These are phyloP conservation scores for Leishmania mexicana DNA, from an alignment of 208 protist species.

Conservation along the genomic window DNA sequence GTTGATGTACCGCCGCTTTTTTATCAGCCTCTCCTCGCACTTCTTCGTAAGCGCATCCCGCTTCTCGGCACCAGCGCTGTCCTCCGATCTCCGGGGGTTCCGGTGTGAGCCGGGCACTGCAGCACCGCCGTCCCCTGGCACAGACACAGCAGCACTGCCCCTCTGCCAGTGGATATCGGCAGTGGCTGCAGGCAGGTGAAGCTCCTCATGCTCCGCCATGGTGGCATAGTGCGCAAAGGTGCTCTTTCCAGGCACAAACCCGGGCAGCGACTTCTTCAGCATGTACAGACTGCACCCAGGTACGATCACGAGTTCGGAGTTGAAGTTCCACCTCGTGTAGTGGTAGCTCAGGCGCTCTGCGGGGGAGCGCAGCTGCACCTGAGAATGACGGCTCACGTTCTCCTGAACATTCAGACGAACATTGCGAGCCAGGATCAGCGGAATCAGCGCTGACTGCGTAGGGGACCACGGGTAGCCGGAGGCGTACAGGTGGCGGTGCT, in stretches of 20 bases:
- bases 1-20: not conserved
- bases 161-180: not conserved
- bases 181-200: not conserved
- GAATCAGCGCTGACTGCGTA: constrained; percentile 6
- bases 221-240: not conserved
- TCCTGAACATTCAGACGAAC: constrained; percentile 2
- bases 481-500: constrained; percentile 8
- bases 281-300: constrained; percentile 2
- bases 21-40: not conserved
- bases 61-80: not conserved
- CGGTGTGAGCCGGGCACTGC: not conserved
- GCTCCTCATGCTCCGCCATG: constrained; percentile 1
- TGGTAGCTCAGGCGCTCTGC: constrained; percentile 5
- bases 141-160: not conserved
- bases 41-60: not conserved
- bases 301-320: not conserved
- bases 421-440: not conserved
- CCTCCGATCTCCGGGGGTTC: not conserved
- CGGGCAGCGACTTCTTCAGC: constrained; percentile 2
- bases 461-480: not conserved
- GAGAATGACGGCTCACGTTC: not conserved
- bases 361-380: constrained; percentile 4
- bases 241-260: constrained; percentile 8
- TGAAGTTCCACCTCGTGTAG: constrained; percentile 3
- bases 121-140: not conserved